These are phyloP conservation scores for Lachnellula willkommii DNA, from an alignment of 2,329 filamentous ascomycete genomes.

Conservation along the genomic window DNA sequence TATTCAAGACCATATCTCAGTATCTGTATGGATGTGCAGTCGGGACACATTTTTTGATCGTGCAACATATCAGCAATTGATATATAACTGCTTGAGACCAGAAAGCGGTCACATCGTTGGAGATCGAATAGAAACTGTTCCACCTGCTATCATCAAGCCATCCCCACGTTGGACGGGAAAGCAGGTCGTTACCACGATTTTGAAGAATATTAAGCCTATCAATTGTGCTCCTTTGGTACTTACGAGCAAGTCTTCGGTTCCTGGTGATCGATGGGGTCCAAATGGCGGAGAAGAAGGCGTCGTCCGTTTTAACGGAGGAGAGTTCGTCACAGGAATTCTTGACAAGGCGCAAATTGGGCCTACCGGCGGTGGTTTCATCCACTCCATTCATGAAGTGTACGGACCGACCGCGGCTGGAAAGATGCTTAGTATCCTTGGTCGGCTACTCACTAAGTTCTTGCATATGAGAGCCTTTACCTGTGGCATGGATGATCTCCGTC, in stretches of 20 bases:
- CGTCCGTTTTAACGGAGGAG: constrained; percentile 80
- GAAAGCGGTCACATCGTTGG: constrained; percentile 84
- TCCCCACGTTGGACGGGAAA: constrained; percentile 87
- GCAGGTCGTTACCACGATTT: constrained; percentile 85
- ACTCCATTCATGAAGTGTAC: constrained; percentile 89
- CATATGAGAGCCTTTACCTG: constrained; percentile 95
- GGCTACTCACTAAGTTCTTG: constrained; percentile 81
- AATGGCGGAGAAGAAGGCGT: constrained; percentile 66
- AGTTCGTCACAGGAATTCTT: constrained; percentile 83
- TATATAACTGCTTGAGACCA: constrained; percentile 84
- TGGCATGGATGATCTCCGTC: constrained; percentile 89
- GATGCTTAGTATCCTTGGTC: constrained; percentile 80
- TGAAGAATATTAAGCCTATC: constrained; percentile 83
- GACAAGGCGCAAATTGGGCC: constrained; percentile 96
- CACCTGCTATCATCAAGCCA: constrained; percentile 79
- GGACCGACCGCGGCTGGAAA: constrained; percentile 82
- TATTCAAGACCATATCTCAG: constrained; percentile 97
- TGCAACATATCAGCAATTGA: constrained; percentile 85
- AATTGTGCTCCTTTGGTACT: constrained; percentile 74
- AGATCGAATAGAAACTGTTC: constrained; percentile 74
- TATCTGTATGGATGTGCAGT: constrained; percentile 84
- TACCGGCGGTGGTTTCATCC: constrained; percentile 78
- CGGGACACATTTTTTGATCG: constrained; percentile 86
- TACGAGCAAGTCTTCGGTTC: constrained; percentile 71
- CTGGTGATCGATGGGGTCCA: constrained; percentile 71